Percentiles rank a stretch among this genome's conserved stretches.
Conservation (phyloP, 2,329 filamentous ascomycete species). For the Aspergillus spinulosporus region DNA sequence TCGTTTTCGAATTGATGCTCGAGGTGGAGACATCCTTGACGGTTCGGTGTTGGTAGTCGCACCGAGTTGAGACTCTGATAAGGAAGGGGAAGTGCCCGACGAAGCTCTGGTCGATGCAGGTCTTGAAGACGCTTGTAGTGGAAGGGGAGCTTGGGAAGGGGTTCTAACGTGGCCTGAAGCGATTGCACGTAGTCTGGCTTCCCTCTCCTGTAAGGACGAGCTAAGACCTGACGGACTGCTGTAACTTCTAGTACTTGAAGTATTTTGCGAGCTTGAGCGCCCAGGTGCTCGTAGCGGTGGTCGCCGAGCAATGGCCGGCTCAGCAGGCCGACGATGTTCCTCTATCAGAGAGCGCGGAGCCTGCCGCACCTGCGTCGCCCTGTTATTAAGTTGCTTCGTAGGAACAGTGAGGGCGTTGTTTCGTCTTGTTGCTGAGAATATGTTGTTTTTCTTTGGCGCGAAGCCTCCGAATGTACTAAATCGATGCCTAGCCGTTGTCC, state of each 20-base stretch:
- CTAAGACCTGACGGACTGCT: conserved; percentile 3
- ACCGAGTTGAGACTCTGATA: conserved; percentile 1
- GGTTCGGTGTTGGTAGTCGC: conserved; percentile 9
- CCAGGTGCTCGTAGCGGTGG: conserved; percentile 22
- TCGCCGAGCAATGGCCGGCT: conserved; percentile 20
- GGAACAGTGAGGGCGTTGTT: conserved; percentile 41
- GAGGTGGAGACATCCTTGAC: conserved; percentile 20
- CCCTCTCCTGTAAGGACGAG: conserved; percentile 29
- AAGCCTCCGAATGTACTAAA: conserved; percentile 27
- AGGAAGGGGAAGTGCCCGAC: conserved; percentile 1
- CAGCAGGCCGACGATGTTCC: conserved; percentile 36
- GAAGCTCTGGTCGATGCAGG: conserved; percentile 7
- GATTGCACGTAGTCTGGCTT: conserved; percentile 34
- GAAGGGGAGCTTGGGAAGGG: conserved; percentile 8
- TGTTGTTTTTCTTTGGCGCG: conserved; percentile 34
- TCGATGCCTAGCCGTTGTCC: conserved; percentile 33
- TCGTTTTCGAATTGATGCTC: conserved; percentile 31
- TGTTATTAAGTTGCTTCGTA: conserved; percentile 43
- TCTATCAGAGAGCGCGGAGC: conserved; percentile 47
- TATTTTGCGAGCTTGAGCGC: conserved; percentile 16
- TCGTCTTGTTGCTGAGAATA: conserved; percentile 39
- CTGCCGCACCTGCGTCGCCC: conserved; percentile 39
- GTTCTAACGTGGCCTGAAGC: conserved; percentile 25
- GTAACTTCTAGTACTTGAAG: conserved; percentile 1
- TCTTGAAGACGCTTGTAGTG: conserved; percentile 4